Conservation (phyloP, 441 rosid genomes). For the Geranium incanum region DNA sequence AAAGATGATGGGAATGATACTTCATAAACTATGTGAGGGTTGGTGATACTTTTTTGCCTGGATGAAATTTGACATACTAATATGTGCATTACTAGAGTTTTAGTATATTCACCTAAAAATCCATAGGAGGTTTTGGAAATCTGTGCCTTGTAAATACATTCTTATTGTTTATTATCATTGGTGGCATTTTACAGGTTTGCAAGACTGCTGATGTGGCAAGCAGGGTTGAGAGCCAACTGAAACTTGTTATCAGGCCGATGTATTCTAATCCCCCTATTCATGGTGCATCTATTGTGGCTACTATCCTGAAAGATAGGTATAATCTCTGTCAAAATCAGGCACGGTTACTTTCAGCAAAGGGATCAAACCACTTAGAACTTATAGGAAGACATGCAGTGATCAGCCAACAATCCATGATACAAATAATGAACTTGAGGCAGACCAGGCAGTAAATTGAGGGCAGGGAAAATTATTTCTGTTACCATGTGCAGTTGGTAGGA, state of each 20-base stretch:
- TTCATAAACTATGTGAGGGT: not conserved
- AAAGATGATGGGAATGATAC: not conserved
- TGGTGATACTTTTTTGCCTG: not conserved
- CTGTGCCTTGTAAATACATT: not conserved
- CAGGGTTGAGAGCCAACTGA: constrained; percentile 68
- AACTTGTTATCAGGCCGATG: constrained; percentile 72
- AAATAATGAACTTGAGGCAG: not conserved
- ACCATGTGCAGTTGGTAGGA: not conserved
- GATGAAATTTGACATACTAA: not conserved
- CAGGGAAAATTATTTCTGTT: not conserved
- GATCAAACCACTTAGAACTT: not conserved
- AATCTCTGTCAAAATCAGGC: not conserved
- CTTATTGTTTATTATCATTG: not conserved
- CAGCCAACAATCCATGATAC: not conserved
- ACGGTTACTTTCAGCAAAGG: not conserved
- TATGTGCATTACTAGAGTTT: not conserved
- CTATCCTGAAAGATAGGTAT: constrained; percentile 56
- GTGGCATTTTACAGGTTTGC: constrained; percentile 43
- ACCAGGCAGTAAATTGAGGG: not conserved
- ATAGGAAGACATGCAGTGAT: not conserved
- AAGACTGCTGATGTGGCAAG: constrained; percentile 59
- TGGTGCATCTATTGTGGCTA: constrained; percentile 67
- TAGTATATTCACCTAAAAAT: not conserved
- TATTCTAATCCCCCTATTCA: constrained; percentile 68
- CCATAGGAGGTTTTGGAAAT: constrained; percentile 4